Percentiles rank a stretch among this genome's conserved stretches.
Evolutionary conservation across 129 eudicot species (phyloP).

Genomic region (Deinandra increscens): DNA sequence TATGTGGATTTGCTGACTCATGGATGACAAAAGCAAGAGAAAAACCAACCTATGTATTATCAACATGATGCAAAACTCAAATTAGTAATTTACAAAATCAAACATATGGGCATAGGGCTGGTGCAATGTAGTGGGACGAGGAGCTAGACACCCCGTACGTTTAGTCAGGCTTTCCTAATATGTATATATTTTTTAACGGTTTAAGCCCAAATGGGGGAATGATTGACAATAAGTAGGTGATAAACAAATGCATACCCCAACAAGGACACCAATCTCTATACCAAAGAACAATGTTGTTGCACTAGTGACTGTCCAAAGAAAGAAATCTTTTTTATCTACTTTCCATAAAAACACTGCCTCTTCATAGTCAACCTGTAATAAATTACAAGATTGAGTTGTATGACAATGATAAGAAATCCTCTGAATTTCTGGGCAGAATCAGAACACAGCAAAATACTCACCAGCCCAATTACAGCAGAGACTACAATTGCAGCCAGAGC

Average conservation of each 20-base stretch:
- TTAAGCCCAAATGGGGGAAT: no score
- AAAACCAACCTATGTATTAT: constrained; percentile 64
- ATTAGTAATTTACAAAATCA: constrained; percentile 19
- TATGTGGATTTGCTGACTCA: constrained; percentile 98
- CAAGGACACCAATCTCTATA: constrained; percentile 94
- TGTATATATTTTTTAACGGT: no score
- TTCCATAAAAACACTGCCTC: constrained; percentile 94
- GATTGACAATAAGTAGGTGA: neutral
- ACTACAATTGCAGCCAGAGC: constrained; percentile 96
- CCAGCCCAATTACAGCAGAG: constrained; percentile 98
- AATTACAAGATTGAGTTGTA: constrained; percentile 7
- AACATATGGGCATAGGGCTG: neutral
- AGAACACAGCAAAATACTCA: constrained; percentile 40
- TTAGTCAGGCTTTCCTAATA: no score
- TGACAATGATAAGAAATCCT: constrained; percentile 2
- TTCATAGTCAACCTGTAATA: constrained; percentile 88
- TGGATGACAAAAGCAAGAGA: constrained; percentile 99
- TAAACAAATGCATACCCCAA: constrained; percentile 66
- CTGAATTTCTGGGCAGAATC: constrained; percentile 6
- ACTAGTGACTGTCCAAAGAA: constrained; percentile 81
- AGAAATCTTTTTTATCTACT: constrained; percentile 87
- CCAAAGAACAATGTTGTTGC: constrained; percentile 83
- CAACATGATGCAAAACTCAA: constrained; percentile 2
- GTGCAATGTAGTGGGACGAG: no score
- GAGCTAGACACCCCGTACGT: no score